Conservation (phyloP, 208 protist species). For the Crithidia mellificae region DNA sequence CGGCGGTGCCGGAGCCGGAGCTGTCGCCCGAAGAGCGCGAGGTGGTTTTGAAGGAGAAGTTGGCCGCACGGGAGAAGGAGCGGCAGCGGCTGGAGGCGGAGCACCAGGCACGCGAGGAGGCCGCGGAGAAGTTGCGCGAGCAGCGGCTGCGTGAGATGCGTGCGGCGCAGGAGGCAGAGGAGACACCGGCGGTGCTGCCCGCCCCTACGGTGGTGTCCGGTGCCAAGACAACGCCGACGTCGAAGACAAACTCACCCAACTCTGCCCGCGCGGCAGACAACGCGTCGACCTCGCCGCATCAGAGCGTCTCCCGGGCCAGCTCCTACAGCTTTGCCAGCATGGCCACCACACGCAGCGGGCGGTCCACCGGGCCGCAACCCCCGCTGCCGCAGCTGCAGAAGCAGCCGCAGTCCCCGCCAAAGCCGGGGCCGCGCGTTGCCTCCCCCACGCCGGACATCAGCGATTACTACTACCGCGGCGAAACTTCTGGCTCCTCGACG, state of each 20-base stretch:
- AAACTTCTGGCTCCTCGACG: background rate
- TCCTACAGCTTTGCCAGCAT: slow-evolving; percentile 22
- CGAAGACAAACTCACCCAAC: background rate
- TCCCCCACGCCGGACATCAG: slow-evolving; percentile 12
- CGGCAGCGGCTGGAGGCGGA: slow-evolving; percentile 16
- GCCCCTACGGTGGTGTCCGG: background rate
- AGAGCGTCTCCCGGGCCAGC: slow-evolving; percentile 5
- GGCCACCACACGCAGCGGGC: background rate
- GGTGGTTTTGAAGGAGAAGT: slow-evolving; percentile 7
- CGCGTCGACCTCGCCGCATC: background rate
- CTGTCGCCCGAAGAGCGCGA: slow-evolving; percentile 8
- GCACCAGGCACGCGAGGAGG: slow-evolving; percentile 14
- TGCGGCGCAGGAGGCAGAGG: background rate
- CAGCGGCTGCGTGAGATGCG: slow-evolving; percentile 21
- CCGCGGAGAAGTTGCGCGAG: slow-evolving; percentile 6
- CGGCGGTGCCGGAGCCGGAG: slow-evolving; percentile 6
- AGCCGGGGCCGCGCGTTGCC: background rate
- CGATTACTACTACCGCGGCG: background rate
- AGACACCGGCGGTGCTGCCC: background rate
- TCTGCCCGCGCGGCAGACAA: background rate
- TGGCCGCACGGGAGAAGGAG: slow-evolving; percentile 17
- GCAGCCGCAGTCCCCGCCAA: background rate
- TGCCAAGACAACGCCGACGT: background rate
- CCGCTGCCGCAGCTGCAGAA: background rate
- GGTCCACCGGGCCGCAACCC: background rate